phyloP scores from a whole-genome alignment of 129 eudicot species.

The Tagetes patula region DNA sequence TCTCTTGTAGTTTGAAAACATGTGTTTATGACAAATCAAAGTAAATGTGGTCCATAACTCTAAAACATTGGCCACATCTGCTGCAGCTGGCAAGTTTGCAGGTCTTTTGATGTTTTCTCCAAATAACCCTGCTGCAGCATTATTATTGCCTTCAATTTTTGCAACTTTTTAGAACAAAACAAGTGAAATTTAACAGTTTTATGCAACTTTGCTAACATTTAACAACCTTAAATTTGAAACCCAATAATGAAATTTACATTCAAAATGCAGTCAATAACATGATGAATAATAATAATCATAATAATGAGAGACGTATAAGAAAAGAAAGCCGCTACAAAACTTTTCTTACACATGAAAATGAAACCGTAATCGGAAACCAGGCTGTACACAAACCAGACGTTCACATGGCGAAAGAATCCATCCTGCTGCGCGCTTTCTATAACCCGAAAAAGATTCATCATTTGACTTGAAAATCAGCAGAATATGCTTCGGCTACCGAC shows the following conservation, averaged over 20 bases:
- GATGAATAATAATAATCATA: not conserved
- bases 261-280: constrained; percentile 28
- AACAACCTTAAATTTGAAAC: constrained; percentile 15
- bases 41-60: not conserved
- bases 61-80: not conserved
- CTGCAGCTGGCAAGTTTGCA: constrained; percentile 1
- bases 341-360: constrained; percentile 38
- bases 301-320: constrained; percentile 6
- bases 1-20: not conserved
- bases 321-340: constrained; percentile 24
- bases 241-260: constrained; percentile 28
- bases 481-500: constrained; percentile 34
- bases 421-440: constrained; percentile 5
- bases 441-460: constrained; percentile 27
- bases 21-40: not conserved
- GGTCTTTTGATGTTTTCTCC: constrained; percentile 2
- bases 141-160: not conserved
- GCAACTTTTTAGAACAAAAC: not conserved
- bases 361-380: constrained; percentile 27
- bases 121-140: not conserved
- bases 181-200: not conserved
- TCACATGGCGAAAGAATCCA: constrained; percentile 18
- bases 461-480: constrained; percentile 31
- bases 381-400: constrained; percentile 70
- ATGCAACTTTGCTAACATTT: constrained; percentile 11